These are phyloP conservation scores for Kodamaea derodonti DNA, from an alignment of 1,139 yeast species.

Conservation along the genomic window DNA sequence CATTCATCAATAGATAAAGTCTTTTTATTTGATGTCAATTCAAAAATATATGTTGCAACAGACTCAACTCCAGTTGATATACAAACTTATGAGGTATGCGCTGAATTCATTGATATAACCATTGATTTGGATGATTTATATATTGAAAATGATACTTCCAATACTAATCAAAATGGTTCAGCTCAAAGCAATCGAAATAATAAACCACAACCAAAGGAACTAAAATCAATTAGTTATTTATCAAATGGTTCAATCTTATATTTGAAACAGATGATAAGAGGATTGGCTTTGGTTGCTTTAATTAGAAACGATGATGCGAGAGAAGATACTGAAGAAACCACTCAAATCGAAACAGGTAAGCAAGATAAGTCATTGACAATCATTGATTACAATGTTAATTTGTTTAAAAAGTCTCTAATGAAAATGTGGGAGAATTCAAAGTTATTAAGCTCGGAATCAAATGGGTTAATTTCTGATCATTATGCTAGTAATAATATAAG, in stretches of 20 bases:
- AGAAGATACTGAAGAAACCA: slow-evolving; percentile 6
- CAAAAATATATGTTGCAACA: slow-evolving; percentile 94
- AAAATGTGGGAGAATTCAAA: slow-evolving; percentile 62
- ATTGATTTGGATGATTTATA: slow-evolving; percentile 80
- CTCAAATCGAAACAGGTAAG: slow-evolving; percentile 6
- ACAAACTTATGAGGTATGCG: slow-evolving; percentile 93
- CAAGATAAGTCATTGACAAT: slow-evolving; percentile 60
- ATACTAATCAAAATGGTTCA: slow-evolving; percentile 7
- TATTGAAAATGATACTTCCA: slow-evolving; percentile 28
- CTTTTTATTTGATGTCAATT: slow-evolving; percentile 83
- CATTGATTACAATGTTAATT: slow-evolving; percentile 83
- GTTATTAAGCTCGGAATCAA: slow-evolving; percentile 2
- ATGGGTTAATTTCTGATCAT: background rate
- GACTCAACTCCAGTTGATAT: slow-evolving; percentile 95
- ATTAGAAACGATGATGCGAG: slow-evolving; percentile 59
- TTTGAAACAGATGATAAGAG: slow-evolving; percentile 87
- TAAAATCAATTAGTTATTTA: slow-evolving; percentile 69
- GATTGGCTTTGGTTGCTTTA: slow-evolving; percentile 85
- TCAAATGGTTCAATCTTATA: slow-evolving; percentile 82
- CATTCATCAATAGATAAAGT: slow-evolving; percentile 91
- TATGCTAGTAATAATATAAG: slow-evolving; percentile 2
- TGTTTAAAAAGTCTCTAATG: slow-evolving; percentile 74
- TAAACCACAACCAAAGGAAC: slow-evolving; percentile 23
- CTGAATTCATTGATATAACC: slow-evolving; percentile 93
- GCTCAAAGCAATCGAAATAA: slow-evolving; percentile 22